Evolutionary conservation across 208 protist genomes (phyloP).

Genomic region (Crithidia thermophila): DNA sequence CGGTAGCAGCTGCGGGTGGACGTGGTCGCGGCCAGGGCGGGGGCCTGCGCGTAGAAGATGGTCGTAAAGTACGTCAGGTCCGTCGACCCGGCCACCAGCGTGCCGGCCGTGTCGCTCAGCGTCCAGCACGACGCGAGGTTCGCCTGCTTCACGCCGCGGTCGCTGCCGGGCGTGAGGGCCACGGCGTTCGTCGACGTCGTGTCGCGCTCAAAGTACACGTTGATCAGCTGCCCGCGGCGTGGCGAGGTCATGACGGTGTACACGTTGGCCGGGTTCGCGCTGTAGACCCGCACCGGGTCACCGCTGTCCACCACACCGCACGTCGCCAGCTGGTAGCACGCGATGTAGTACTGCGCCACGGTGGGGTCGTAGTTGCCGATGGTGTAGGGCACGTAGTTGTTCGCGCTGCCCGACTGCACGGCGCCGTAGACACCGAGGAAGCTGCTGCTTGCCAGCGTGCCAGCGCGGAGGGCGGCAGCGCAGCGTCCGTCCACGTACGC

Average conservation of each 20-base stretch:
- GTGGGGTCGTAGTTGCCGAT: slow-evolving; percentile 71
- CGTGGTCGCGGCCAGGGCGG: slow-evolving; percentile 32
- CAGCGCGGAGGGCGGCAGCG: slow-evolving; percentile 36
- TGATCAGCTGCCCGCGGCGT: slow-evolving; percentile 79
- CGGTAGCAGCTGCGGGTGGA: slow-evolving; percentile 68
- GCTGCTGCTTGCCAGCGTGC: slow-evolving; percentile 13
- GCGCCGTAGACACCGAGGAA: slow-evolving; percentile 51
- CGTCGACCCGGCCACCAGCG: slow-evolving; percentile 57
- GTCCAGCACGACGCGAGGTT: slow-evolving; percentile 76
- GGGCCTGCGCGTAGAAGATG: slow-evolving; percentile 63
- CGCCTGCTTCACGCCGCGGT: slow-evolving; percentile 55
- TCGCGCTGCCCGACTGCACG: slow-evolving; percentile 5
- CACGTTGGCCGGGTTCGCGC: slow-evolving; percentile 62
- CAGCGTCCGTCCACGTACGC: slow-evolving; percentile 75
- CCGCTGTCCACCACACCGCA: slow-evolving; percentile 80
- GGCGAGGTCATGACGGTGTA: slow-evolving; percentile 34
- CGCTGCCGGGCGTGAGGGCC: slow-evolving; percentile 59
- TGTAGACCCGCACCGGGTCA: slow-evolving; percentile 41
- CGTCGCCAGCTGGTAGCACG: slow-evolving; percentile 68
- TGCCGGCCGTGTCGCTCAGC: slow-evolving; percentile 42
- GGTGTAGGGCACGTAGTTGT: slow-evolving; percentile 43
- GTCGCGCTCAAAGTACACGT: slow-evolving; percentile 62
- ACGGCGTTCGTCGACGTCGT: slow-evolving; percentile 31
- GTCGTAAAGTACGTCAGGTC: slow-evolving; percentile 49
- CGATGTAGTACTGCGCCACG: slow-evolving; percentile 43